Conservation (phyloP, 495 filamentous ascomycete genomes). For the Penicillium taxi region DNA sequence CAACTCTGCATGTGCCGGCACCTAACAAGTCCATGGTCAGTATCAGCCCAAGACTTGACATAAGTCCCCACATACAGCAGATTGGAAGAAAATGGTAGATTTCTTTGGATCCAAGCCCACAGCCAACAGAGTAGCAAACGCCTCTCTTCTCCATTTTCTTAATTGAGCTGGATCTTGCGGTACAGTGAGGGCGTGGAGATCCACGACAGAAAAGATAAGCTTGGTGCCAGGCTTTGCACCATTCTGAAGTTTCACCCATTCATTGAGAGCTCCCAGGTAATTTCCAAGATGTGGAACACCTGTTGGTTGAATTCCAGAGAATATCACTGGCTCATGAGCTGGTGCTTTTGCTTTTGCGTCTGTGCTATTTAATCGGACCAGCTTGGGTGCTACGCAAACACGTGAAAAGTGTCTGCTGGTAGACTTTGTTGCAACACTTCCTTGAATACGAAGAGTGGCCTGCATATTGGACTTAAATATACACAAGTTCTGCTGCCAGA, state of each 20-base stretch:
- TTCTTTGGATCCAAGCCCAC: constrained; percentile 70
- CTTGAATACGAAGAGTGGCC: neutral
- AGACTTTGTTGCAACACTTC: constrained; percentile 1
- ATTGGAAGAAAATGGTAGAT: constrained; percentile 82
- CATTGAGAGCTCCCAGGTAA: constrained; percentile 82
- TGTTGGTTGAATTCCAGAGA: constrained; percentile 96
- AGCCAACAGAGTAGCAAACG: constrained; percentile 72
- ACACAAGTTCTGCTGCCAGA: too few species aligned
- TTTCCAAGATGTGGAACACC: constrained; percentile 95
- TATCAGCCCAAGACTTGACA: too few species aligned
- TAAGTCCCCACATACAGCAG: constrained; percentile 45
- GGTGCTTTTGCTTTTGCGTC: constrained; percentile 7
- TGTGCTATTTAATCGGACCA: constrained; percentile 12
- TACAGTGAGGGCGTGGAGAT: constrained; percentile 85
- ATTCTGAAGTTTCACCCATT: constrained; percentile 78
- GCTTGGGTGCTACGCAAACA: constrained; percentile 1
- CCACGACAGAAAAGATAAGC: constrained; percentile 77
- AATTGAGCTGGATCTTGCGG: constrained; percentile 55
- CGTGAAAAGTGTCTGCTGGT: constrained; percentile 1
- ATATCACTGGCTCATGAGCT: constrained; percentile 41
- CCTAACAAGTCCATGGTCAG: constrained; percentile 45
- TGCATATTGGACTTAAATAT: constrained; percentile 6
- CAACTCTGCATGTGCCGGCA: constrained; percentile 73
- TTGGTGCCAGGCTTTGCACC: constrained; percentile 43
- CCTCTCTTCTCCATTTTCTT: constrained; percentile 56